Evolutionary conservation across 2,329 filamentous ascomycete genomes (phyloP), one percentile per base, ranked within the genome.

Genomic region (Penicillium sp.): DNA sequence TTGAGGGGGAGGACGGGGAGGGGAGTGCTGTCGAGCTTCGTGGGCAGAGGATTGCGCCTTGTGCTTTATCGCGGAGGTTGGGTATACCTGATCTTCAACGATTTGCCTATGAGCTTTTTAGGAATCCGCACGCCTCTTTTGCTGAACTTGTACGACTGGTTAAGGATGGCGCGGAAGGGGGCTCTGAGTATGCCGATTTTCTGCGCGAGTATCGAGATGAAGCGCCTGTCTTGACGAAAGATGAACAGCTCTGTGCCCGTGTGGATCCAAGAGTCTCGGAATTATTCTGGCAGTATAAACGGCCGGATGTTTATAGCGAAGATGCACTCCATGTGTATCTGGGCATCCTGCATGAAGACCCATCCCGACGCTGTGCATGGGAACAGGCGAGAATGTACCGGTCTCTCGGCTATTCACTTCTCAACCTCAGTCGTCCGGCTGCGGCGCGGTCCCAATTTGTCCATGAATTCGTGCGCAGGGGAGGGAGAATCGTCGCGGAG

Each of bases 331-430:
- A 79, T 36, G 79, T 90, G 11, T 92, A 88, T 67, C 77, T 92
- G 1, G 86, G 87, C 0, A 78, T 87, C 19, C 69, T 91, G 0
- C 73, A 86, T 9, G 85, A 88, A 58, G 81, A 79, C 52, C 79
- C 81, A 16, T 65, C 69, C n/a, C 78, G 80, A 26, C 78, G 79
- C 39, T 86, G 79, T 62, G 81, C 83, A 14, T 87, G 85, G 84
- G 77, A 79, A 49, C 74, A 80, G 53, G 83, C 83, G 51, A 76
- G 74, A 23, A 51, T 66, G 7, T 73, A 84, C 28, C 77, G 85
- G 13, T 75, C 75, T 43, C 60, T 87, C 19, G 83, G 81, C 1
- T 88, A 87, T 63, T 81, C 82, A 0, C 58, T 83, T 7, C 66
- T 84, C 18, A 78, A 79, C 52, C 23, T 72, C 4, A 69, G 70